phyloP scores from a whole-genome alignment of 768 basidiomycete genomes.

The Hypsizygus marmoreus region DNA sequence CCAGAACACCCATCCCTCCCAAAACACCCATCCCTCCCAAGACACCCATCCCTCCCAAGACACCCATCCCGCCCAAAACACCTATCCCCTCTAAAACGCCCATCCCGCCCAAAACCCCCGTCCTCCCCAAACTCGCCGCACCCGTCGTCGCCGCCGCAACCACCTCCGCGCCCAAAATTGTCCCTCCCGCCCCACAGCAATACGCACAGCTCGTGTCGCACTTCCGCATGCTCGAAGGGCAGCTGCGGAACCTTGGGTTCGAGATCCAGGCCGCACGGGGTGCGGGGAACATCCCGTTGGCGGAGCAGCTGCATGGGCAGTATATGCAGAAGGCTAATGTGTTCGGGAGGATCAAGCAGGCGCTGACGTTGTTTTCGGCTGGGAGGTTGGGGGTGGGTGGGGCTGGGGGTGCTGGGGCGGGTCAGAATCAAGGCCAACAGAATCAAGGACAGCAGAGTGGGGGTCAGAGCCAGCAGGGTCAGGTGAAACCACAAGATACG shows the following conservation, averaged over 20 bases:
- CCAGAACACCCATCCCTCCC: too few relatives aligned
- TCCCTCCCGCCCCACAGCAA: background rate
- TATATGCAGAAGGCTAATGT: background rate
- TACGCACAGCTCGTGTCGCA: background rate
- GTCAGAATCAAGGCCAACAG: background rate
- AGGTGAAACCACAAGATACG: background rate
- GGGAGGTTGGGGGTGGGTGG: background rate
- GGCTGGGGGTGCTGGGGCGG: background rate
- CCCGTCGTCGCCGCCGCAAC: too few relatives aligned
- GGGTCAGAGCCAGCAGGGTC: too few relatives aligned
- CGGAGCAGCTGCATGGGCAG: slow-evolving; percentile 7
- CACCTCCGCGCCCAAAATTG: background rate
- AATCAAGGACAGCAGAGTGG: too few relatives aligned
- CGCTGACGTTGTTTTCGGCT: background rate
- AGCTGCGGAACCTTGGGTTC: background rate
- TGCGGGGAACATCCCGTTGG: background rate
- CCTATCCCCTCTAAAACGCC: too few relatives aligned
- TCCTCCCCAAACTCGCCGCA: too few relatives aligned
- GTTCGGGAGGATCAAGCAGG: slow-evolving; percentile 5
- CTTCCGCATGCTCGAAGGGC: slow-evolving; percentile 1
- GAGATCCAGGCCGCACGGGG: background rate
- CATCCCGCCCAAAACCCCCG: too few relatives aligned
- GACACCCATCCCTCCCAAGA: too few relatives aligned
- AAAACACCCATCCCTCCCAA: too few relatives aligned
- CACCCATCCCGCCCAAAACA: too few relatives aligned